These are phyloP conservation scores for Fusarium secorum DNA, from an alignment of 2,329 filamentous ascomycete species.

Conservation along the genomic window DNA sequence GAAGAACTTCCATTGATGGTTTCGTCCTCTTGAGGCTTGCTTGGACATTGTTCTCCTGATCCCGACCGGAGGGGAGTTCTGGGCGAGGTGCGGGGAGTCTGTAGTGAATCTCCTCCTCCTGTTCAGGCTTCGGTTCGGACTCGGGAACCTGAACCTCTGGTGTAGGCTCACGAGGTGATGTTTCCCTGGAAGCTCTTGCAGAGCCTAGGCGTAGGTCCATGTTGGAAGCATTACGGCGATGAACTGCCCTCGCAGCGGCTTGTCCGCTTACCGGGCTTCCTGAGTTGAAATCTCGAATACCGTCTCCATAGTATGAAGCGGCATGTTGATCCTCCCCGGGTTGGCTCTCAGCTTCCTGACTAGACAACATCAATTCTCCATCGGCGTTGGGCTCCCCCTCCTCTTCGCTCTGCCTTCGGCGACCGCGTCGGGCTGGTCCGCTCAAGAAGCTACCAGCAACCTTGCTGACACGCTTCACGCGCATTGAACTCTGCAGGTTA, in stretches of 20 bases:
- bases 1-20: conserved; percentile 59
- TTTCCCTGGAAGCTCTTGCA: conserved; percentile 43
- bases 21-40: conserved; percentile 72
- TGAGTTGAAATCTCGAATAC: conserved; percentile 60
- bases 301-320: conserved; percentile 55
- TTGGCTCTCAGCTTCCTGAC: conserved; percentile 55
- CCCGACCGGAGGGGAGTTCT: conserved; percentile 68
- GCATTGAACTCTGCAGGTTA: conserved; percentile 75
- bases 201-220: conserved; percentile 48
- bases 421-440: conserved; percentile 78
- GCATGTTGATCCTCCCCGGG: conserved; percentile 48
- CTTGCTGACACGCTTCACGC: conserved; percentile 79
- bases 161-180: conserved; percentile 26
- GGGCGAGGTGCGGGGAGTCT: conserved; percentile 54
- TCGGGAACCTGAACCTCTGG: conserved; percentile 22
- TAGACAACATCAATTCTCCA: conserved; percentile 50
- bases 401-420: conserved; percentile 60
- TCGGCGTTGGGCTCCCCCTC: conserved; percentile 60
- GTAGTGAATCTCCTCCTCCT: conserved; percentile 56
- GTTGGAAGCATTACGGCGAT: conserved; percentile 51
- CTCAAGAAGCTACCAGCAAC: conserved; percentile 80
- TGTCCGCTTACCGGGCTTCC: conserved; percentile 66
- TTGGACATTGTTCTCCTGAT: conserved; percentile 86
- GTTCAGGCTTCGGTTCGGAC: conserved; percentile 26
- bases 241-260: conserved; percentile 52